Base-by-base conservation (phyloP, 2,329 filamentous ascomycete species). In the Didymellaceae sp. region DNA sequence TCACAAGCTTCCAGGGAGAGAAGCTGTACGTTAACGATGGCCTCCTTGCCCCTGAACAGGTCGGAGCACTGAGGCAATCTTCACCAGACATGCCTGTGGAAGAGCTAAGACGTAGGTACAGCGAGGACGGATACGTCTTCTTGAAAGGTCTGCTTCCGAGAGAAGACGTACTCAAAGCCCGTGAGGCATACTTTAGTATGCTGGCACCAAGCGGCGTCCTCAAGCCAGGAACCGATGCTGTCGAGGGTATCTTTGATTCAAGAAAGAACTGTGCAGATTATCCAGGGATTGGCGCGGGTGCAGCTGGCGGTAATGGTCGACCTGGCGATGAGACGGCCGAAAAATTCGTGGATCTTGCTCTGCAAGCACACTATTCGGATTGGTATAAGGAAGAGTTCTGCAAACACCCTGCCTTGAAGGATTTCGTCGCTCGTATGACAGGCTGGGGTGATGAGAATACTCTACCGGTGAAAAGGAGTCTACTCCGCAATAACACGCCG, bases 401-500 rank as follows among this genome's bases (percentile, higher is more conserved):
- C 62, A 79, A 79, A 14, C 80, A 85, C 58, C 78, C 80, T 0
- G 72, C 60, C 0, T 58, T 86, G 21, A 70, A 70, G 10, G 72
- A 77, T 2, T 84, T 83, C 34, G 71, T 85, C 14, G 74, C 78
- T 0, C 67, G 67, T 4, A 75, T 86, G 35, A 82, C 78, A 0
- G 80, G 78, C 1, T 86, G 83, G 83, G 78, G 75, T 0, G 60
- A 58, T 6, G 74, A 78, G 0, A 62, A 77, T 32, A 81, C 79
- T 0, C 62, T 82, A 3, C 70, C 60, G 5, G 68, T 82, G 3
- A 68, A 75, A 6, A 70, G 82, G 24, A 82, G 80, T 1, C 63
- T 85, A 9, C 63, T 85, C 43, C 70, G 82, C 28, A 84, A 84
- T 55, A 84, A 84, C 56, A 80, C 79, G 0, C 82, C 82, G 0